phyloP scores from a whole-genome alignment of 1,284 basidiomycete genomes.

The Trichosporon sp. region DNA sequence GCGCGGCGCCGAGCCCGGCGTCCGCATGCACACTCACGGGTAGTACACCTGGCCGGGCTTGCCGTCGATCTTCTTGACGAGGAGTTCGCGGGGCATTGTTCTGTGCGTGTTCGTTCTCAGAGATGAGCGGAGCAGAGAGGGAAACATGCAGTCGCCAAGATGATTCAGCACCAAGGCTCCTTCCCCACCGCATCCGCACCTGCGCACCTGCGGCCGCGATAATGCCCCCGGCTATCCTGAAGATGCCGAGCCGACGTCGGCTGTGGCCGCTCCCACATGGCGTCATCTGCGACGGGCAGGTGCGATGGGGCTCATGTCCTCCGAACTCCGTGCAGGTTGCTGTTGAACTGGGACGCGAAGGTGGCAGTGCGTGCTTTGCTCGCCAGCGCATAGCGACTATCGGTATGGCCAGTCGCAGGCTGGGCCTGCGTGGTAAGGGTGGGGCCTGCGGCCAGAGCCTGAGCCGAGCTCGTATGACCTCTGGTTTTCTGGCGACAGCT shows the following conservation, averaged over 20 bases:
- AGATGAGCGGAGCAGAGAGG: neutral
- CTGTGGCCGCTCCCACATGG: neutral
- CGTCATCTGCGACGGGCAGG: neutral
- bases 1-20: neutral
- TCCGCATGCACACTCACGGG: constrained; percentile 10
- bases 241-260: constrained; percentile 1
- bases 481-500: no score
- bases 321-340: neutral
- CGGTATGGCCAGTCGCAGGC: no score
- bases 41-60: constrained; percentile 23
- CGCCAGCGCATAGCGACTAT: no score
- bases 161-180: neutral
- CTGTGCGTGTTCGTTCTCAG: neutral
- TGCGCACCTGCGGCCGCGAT: neutral
- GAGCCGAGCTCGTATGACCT: no score
- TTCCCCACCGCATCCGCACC: neutral
- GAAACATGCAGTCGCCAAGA: neutral
- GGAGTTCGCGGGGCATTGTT: constrained; percentile 15
- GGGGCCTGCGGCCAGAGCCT: no score
- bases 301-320: neutral
- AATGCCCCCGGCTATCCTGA: constrained; percentile 4
- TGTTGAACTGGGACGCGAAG: no score
- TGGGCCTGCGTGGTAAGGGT: no score
- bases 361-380: no score
- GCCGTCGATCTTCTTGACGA: constrained; percentile 17